Conservation (phyloP, 2,329 filamentous ascomycete genomes). For the Diaporthe australafricana region DNA sequence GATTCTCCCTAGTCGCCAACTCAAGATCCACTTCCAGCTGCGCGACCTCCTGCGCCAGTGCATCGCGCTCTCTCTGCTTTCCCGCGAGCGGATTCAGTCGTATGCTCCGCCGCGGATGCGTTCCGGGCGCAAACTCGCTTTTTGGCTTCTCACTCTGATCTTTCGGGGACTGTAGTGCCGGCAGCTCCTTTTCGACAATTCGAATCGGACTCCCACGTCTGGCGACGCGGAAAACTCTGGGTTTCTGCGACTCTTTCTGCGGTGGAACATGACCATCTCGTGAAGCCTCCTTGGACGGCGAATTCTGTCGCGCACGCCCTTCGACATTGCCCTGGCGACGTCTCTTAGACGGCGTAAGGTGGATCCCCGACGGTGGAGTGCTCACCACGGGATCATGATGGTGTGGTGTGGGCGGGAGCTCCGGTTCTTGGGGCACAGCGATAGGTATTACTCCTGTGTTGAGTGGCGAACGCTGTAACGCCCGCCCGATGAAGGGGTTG, state of each 20-base stretch:
- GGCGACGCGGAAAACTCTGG: constrained; percentile 13
- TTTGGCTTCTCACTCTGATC: constrained; percentile 57
- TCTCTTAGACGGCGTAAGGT: constrained; percentile 66
- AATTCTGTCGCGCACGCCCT: constrained; percentile 46
- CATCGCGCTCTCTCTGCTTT: constrained; percentile 65
- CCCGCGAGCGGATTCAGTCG: constrained; percentile 56
- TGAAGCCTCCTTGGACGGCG: constrained; percentile 60
- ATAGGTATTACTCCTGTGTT: constrained; percentile 46
- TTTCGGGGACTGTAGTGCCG: constrained; percentile 56
- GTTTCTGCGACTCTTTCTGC: constrained; percentile 23
- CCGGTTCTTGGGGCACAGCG: constrained; percentile 64
- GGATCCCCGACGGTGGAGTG: constrained; percentile 69
- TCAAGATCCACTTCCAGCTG: constrained; percentile 69
- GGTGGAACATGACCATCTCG: constrained; percentile 34
- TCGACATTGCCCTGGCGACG: constrained; percentile 40
- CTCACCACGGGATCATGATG: constrained; percentile 65
- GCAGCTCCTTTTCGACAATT: not conserved
- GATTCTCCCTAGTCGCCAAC: constrained; percentile 68
- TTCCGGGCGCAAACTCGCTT: constrained; percentile 32
- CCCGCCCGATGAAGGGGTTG: constrained; percentile 54
- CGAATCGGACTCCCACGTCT: constrained; percentile 22
- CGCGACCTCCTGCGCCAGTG: constrained; percentile 66
- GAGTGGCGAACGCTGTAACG: constrained; percentile 50
- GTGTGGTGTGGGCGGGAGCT: constrained; percentile 70
- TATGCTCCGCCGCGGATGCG: constrained; percentile 50